phyloP scores from a whole-genome alignment of 129 eudicot species.

The Saussurea involucrata region DNA sequence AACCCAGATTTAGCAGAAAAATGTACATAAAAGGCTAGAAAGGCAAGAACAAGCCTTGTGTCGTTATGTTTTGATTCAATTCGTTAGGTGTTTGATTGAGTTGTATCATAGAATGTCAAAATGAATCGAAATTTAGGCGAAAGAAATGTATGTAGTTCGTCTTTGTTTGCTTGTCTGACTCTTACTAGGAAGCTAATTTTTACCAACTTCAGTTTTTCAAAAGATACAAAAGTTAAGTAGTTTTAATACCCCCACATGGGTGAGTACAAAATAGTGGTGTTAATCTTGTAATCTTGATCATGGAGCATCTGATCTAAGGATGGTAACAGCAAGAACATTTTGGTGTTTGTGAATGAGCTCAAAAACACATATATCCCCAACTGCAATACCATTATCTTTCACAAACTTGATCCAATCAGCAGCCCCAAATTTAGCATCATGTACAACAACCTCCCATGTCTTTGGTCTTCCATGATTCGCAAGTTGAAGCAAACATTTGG shows the following conservation, averaged over 20 bases:
- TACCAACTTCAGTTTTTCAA: neutral
- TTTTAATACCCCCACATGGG: neutral
- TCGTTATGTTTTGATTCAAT: constrained; percentile 9
- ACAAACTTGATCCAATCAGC: constrained; percentile 24
- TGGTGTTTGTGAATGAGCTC: constrained; percentile 10
- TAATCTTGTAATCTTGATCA: neutral
- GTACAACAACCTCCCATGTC: constrained; percentile 1
- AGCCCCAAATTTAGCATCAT: neutral
- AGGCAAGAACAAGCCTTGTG: constrained; percentile 8
- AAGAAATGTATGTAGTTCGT: neutral
- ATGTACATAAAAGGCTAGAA: constrained; percentile 27
- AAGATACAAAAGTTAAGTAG: no score
- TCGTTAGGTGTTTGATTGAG: constrained; percentile 27
- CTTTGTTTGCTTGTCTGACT: constrained; percentile 12
- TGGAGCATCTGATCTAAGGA: constrained; percentile 1
- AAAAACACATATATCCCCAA: constrained; percentile 16
- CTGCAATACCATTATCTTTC: constrained; percentile 20
- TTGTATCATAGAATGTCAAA: constrained; percentile 28
- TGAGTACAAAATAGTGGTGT: neutral
- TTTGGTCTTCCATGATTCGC: constrained; percentile 1
- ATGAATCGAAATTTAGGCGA: constrained; percentile 10
- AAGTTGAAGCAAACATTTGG: constrained; percentile 15
- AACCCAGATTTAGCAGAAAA: neutral
- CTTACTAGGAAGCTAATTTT: constrained; percentile 1
- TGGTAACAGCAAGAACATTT: constrained; percentile 17